Conservation (phyloP, 495 filamentous ascomycete genomes). For the Hypoxylon intermedium region DNA sequence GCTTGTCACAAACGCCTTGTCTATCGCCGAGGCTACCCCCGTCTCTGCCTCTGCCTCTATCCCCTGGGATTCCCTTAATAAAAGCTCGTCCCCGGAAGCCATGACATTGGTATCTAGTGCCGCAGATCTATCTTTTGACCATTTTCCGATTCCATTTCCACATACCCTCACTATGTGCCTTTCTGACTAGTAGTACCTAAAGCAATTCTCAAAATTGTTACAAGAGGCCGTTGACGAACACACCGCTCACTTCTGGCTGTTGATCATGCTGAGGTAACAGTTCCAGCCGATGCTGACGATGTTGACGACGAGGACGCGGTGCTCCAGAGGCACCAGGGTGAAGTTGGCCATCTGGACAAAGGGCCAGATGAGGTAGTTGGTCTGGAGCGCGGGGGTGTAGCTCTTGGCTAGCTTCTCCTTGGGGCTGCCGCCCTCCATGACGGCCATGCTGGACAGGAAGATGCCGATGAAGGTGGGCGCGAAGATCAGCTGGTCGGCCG, state of each 20-base stretch:
- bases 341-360: constrained; percentile 91
- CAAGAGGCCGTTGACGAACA: neutral
- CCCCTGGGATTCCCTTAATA: constrained; percentile 12
- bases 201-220: neutral
- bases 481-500: constrained; percentile 84
- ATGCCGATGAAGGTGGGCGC: constrained; percentile 79
- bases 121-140: neutral
- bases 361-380: constrained; percentile 94
- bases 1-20: constrained; percentile 25
- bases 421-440: constrained; percentile 79
- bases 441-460: constrained; percentile 86
- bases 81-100: constrained; percentile 7
- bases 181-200: neutral
- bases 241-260: constrained; percentile 29
- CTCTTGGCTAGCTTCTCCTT: constrained; percentile 72
- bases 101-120: constrained; percentile 19
- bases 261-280: constrained; percentile 77
- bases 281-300: constrained; percentile 88
- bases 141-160: neutral
- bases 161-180: neutral
- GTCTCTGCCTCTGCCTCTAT: neutral
- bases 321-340: constrained; percentile 83
- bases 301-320: constrained; percentile 88
- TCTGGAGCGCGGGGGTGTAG: constrained; percentile 73
- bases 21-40: constrained; percentile 13